Conservation (phyloP, 1,139 yeast species). For the Pichia terricola region DNA sequence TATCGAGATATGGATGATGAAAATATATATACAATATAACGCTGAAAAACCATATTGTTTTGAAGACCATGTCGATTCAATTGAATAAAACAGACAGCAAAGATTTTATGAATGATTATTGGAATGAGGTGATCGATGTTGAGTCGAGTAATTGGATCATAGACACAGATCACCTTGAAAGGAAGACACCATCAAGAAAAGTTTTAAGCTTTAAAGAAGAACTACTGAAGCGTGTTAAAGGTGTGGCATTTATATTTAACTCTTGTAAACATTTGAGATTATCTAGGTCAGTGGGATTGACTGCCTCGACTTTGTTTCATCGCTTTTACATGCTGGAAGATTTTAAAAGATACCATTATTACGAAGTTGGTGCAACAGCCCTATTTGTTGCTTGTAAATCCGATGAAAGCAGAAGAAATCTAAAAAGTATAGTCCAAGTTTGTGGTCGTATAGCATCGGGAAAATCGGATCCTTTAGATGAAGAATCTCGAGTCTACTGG, state of each 20-base stretch:
- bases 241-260: slow-evolving; percentile 35
- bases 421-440: slow-evolving; percentile 37
- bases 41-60: no score
- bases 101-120: slow-evolving; percentile 6
- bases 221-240: slow-evolving; percentile 34
- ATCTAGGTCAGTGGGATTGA: slow-evolving; percentile 37
- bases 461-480: slow-evolving; percentile 32
- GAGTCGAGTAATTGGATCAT: slow-evolving; percentile 23
- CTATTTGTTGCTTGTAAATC: slow-evolving; percentile 43
- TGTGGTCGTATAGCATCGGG: slow-evolving; percentile 37
- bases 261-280: slow-evolving; percentile 35
- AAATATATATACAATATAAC: no score
- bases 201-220: slow-evolving; percentile 32
- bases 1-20: no score
- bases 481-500: slow-evolving; percentile 39
- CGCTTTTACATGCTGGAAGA: slow-evolving; percentile 40
- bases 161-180: slow-evolving; percentile 19
- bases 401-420: slow-evolving; percentile 39
- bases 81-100: no score
- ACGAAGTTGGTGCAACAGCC: slow-evolving; percentile 39
- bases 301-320: slow-evolving; percentile 41
- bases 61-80: no score
- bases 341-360: slow-evolving; percentile 30
- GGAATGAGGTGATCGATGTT: slow-evolving; percentile 23
- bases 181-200: slow-evolving; percentile 28